Evolutionary conservation across 805 yeast species (phyloP).

Genomic region (Sugiyamaella lignohabitans): DNA sequence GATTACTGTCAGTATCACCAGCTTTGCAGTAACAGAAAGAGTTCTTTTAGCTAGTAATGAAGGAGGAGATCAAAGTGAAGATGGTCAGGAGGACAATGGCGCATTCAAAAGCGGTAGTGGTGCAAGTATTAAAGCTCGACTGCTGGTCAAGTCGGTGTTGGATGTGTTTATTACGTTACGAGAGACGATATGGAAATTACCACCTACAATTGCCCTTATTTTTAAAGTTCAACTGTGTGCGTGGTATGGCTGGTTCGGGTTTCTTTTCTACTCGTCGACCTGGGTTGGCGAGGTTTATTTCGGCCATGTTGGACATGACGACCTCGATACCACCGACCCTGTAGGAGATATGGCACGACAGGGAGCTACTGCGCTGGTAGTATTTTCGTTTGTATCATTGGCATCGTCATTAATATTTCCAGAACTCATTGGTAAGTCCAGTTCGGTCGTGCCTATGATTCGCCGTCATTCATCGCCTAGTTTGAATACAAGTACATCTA

Average conservation of each 20-base stretch:
- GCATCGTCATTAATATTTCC: slow-evolving; percentile 26
- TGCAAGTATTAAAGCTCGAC: not conserved
- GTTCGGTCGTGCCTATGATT: not conserved
- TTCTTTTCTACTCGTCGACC: slow-evolving; percentile 59
- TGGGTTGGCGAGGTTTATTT: slow-evolving; percentile 57
- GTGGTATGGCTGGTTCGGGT: slow-evolving; percentile 65
- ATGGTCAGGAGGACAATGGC: not conserved
- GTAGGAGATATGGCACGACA: slow-evolving; percentile 29
- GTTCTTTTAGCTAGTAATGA: slow-evolving; percentile 31
- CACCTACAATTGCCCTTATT: slow-evolving; percentile 45
- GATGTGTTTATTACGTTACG: slow-evolving; percentile 12
- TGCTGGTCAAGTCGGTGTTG: not conserved
- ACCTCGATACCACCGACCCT: slow-evolving; percentile 26
- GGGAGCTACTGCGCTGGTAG: slow-evolving; percentile 32
- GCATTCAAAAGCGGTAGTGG: not conserved
- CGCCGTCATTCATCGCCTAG: not conserved
- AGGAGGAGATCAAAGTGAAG: slow-evolving; percentile 3
- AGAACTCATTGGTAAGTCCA: slow-evolving; percentile 8
- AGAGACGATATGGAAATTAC: slow-evolving; percentile 29
- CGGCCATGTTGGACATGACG: slow-evolving; percentile 25
- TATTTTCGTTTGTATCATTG: slow-evolving; percentile 44
- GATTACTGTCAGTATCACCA: slow-evolving; percentile 36
- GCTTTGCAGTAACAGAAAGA: slow-evolving; percentile 43
- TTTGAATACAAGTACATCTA: not conserved
- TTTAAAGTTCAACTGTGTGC: slow-evolving; percentile 57